Conservation (phyloP, 2,329 filamentous ascomycete species). For the Chalara sp. region DNA sequence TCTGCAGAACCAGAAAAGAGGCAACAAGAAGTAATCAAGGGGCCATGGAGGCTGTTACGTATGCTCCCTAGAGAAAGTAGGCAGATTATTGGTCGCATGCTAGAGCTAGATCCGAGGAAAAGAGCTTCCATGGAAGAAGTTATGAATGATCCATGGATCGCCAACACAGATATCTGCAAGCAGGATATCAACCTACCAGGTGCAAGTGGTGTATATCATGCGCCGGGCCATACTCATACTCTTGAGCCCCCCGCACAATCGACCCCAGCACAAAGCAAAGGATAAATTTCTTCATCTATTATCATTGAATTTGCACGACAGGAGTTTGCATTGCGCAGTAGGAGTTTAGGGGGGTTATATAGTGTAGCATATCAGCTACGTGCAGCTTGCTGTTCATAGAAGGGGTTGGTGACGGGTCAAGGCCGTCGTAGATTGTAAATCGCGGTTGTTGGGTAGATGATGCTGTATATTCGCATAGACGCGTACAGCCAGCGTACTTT, state of each 20-base stretch:
- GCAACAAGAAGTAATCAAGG: constrained; percentile 67
- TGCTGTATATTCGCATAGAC: too few relatives aligned
- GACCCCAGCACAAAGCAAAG: constrained; percentile 27
- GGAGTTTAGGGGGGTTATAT: too few relatives aligned
- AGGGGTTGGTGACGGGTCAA: too few relatives aligned
- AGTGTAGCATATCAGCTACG: too few relatives aligned
- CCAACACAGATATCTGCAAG: constrained; percentile 73
- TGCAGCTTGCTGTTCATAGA: too few relatives aligned
- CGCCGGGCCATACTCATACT: constrained; percentile 75
- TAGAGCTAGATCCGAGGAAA: constrained; percentile 78
- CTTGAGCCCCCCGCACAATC: constrained; percentile 60
- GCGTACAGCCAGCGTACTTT: too few relatives aligned
- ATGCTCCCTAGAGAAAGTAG: constrained; percentile 83
- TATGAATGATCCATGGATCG: constrained; percentile 84
- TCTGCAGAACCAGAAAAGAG: constrained; percentile 41
- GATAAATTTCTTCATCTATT: constrained; percentile 7
- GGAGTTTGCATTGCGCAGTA: too few relatives aligned
- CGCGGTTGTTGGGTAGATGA: too few relatives aligned
- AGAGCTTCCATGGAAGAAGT: constrained; percentile 83
- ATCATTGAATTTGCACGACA: too few relatives aligned
- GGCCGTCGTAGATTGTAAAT: too few relatives aligned
- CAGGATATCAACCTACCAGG: constrained; percentile 58
- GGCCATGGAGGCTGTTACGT: constrained; percentile 83
- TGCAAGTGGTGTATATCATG: constrained; percentile 60
- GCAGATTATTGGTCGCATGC: constrained; percentile 86